Evolutionary conservation across 345 rosid species (phyloP).

Genomic region (Brassica incana): DNA sequence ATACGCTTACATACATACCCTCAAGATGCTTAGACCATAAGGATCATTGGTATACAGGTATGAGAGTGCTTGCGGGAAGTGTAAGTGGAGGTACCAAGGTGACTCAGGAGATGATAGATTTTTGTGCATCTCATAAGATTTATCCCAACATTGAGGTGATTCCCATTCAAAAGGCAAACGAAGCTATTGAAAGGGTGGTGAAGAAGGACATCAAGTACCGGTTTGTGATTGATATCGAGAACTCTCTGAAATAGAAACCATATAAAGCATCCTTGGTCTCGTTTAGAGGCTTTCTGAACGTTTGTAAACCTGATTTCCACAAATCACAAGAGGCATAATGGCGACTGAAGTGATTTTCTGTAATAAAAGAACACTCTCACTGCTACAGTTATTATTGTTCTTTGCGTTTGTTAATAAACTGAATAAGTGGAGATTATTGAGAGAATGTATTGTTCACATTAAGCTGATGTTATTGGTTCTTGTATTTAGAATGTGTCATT

Average conservation of each 20-base stretch:
- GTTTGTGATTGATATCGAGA: conserved; percentile 79
- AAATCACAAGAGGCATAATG: neutral
- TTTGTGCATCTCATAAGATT: conserved; percentile 66
- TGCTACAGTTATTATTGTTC: neutral
- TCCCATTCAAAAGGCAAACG: conserved; percentile 65
- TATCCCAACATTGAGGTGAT: conserved; percentile 73
- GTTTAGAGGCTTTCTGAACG: neutral
- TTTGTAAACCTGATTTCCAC: neutral
- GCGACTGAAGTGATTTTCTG: neutral
- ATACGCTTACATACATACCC: neutral
- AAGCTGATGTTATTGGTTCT: neutral
- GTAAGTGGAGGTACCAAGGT: conserved; percentile 63
- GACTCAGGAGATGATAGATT: conserved; percentile 81
- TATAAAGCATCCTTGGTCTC: conserved; percentile 7
- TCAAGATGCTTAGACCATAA: neutral
- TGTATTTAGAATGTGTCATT: neutral
- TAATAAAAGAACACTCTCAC: neutral
- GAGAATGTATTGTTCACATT: neutral
- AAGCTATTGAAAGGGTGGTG: conserved; percentile 76
- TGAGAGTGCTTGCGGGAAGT: conserved; percentile 65
- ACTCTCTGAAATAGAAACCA: conserved; percentile 50
- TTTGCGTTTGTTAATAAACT: neutral
- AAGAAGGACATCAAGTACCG: conserved; percentile 79
- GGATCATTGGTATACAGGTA: conserved; percentile 52
- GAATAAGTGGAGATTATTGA: neutral